Conservation (phyloP, 257 asterid genomes). For the Buddleja alternifolia region DNA sequence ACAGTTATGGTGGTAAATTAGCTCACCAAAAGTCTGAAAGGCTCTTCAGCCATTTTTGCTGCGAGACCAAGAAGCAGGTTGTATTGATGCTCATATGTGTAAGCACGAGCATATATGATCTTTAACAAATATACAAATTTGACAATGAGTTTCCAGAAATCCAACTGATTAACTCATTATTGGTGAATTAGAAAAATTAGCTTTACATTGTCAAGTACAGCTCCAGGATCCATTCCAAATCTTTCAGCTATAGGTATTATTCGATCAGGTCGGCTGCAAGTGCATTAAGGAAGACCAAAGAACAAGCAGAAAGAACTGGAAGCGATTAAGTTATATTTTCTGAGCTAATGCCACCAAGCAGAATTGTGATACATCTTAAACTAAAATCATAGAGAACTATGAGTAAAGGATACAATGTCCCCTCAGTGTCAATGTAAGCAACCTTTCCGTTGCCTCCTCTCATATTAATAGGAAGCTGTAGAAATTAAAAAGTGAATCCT, state of each 20-base stretch:
- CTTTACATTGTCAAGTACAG: conserved; percentile 92
- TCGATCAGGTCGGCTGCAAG: conserved; percentile 91
- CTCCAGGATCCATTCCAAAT: conserved; percentile 99
- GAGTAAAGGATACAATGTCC: conserved; percentile 88
- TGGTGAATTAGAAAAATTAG: conserved; percentile 22
- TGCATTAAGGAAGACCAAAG: conserved; percentile 40
- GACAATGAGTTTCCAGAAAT: conserved; percentile 24
- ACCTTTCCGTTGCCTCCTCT: conserved; percentile 99
- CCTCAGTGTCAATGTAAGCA: conserved; percentile 96
- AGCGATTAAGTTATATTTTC: background rate
- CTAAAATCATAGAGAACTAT: background rate
- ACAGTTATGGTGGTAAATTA: conserved; percentile 10
- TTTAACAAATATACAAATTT: conserved; percentile 28
- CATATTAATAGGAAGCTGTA: conserved; percentile 93
- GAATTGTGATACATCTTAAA: conserved; percentile 2
- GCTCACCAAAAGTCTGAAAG: conserved; percentile 92
- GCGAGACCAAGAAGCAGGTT: conserved; percentile 95
- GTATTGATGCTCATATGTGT: conserved; percentile 98
- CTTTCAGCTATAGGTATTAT: conserved; percentile 97
- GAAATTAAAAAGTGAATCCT: conserved; percentile 15
- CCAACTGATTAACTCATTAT: background rate
- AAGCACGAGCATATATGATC: conserved; percentile 99
- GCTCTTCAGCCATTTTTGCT: conserved; percentile 99
- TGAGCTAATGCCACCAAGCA: background rate
- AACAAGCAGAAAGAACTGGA: conserved; percentile 1